phyloP scores from a whole-genome alignment of 352 stramenopile genomes.

The Pythium dissotocum region DNA sequence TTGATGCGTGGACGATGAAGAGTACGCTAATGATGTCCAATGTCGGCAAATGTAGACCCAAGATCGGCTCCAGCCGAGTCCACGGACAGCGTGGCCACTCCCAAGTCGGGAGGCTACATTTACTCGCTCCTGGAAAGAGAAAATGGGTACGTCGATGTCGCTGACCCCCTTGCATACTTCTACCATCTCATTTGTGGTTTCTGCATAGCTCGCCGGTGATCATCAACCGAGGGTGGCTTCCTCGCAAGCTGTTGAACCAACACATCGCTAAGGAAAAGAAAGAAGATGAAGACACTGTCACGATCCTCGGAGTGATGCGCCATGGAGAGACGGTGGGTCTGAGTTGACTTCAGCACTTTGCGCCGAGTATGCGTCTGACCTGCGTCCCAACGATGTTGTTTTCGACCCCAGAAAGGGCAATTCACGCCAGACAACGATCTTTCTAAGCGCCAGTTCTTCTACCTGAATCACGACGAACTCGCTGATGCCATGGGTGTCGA shows the following conservation, averaged over 20 bases:
- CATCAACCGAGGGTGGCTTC: slow-evolving; percentile 84
- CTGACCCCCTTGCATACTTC: too few relatives aligned
- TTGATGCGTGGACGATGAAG: slow-evolving; percentile 4
- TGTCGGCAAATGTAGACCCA: slow-evolving; percentile 44
- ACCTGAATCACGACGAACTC: slow-evolving; percentile 77
- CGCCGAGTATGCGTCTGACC: too few relatives aligned
- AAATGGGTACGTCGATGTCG: slow-evolving; percentile 42
- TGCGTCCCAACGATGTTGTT: background rate
- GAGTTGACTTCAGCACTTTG: background rate
- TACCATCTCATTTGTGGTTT: slow-evolving; percentile 2
- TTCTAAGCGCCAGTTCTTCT: slow-evolving; percentile 78
- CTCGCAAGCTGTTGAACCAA: slow-evolving; percentile 67
- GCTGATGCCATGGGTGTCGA: slow-evolving; percentile 74
- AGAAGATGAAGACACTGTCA: slow-evolving; percentile 51
- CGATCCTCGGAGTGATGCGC: slow-evolving; percentile 74
- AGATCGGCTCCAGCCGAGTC: slow-evolving; percentile 78
- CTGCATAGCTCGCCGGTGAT: slow-evolving; percentile 70
- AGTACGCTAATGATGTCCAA: background rate
- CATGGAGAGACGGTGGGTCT: slow-evolving; percentile 71
- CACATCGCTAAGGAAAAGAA: slow-evolving; percentile 65
- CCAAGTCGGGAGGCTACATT: slow-evolving; percentile 84
- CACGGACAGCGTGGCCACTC: slow-evolving; percentile 73
- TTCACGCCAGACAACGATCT: slow-evolving; percentile 85
- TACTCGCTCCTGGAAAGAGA: slow-evolving; percentile 79
- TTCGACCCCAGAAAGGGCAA: slow-evolving; percentile 43